Base-by-base conservation (phyloP, 176 grass and related monocot species). In the Cymbopogon citratus region DNA sequence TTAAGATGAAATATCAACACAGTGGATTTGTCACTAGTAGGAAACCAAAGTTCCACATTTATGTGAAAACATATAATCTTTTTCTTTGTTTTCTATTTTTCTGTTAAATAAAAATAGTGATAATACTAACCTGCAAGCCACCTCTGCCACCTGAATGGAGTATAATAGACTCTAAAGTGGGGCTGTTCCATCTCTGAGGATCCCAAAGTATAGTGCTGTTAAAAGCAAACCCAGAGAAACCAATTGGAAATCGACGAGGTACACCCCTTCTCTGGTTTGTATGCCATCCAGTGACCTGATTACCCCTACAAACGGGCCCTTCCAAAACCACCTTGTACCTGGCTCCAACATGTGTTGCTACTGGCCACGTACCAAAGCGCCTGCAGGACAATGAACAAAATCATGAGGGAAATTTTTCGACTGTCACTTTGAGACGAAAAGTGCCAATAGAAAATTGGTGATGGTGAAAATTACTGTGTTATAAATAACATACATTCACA, bases 151-250 rank as follows among this genome's bases (percentile, higher is more conserved):
- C 84, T 73, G 82, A 91, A 74, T 94, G 94, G 80, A 90, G 86
- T 91, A 93, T 91, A 43, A 92, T 94, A 56, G 91, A 91, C 27
- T 81, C 92, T 54, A 77, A 63, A 38, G 83, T 91, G 31, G 78
- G 83, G 46, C 80, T 93, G 68, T 91, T 84, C 79, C 91, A 97
- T 82, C 92, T 90, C 76, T 92, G 87, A 8, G 94, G 92, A 66
- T 97, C 89, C 94, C 94, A 97, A 23, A 97, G 84, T 76, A 97
- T 87, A 75, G 94, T 94, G 75, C 94, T 94, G 76, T 97, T 94
- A 84, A 97, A 97, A 75, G 94, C 94, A 91, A 97, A 89, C 41
- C 91, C 91, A 76, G 94, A 83, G 71, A 94, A 89, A 56, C 87
- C 84, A 66, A 89, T 70, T 75, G 87, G 94, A 56, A 94, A 94